Evolutionary conservation across 345 rosid genomes (phyloP).

Genomic region (Linum usitatissimum): DNA sequence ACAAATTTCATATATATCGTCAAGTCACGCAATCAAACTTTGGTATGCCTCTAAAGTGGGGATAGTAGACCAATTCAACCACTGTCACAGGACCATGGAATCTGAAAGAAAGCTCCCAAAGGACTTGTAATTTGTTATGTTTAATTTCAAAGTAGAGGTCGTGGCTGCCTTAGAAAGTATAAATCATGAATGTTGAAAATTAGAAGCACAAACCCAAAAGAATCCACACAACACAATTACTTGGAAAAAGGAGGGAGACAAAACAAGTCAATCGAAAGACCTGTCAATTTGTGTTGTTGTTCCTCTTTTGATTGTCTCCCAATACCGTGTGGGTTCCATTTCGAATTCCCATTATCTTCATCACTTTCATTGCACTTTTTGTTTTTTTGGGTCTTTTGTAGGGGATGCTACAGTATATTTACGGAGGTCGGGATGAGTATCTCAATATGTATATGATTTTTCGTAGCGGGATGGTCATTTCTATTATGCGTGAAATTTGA

Average conservation of each 20-base stretch:
- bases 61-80: background rate
- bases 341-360: background rate
- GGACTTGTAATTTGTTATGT: background rate
- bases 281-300: background rate
- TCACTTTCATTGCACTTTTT: background rate
- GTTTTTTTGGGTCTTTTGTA: too few relatives aligned
- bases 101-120: background rate
- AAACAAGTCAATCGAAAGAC: constrained; percentile 11
- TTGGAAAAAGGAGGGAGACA: constrained; percentile 2
- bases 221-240: background rate
- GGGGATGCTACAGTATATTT: too few relatives aligned
- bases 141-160: background rate
- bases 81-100: background rate
- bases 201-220: background rate
- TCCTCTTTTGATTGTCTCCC: constrained; percentile 14
- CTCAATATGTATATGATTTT: too few relatives aligned
- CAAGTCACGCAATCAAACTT: too few relatives aligned
- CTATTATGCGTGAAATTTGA: too few relatives aligned
- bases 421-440: too few relatives aligned
- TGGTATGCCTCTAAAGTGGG: too few relatives aligned
- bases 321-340: constrained; percentile 42
- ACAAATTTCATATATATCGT: too few relatives aligned
- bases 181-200: background rate
- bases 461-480: too few relatives aligned
- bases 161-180: too few relatives aligned